phyloP scores from a whole-genome alignment of 2,329 filamentous ascomycete species.

The Talaromyces rugulosus region DNA sequence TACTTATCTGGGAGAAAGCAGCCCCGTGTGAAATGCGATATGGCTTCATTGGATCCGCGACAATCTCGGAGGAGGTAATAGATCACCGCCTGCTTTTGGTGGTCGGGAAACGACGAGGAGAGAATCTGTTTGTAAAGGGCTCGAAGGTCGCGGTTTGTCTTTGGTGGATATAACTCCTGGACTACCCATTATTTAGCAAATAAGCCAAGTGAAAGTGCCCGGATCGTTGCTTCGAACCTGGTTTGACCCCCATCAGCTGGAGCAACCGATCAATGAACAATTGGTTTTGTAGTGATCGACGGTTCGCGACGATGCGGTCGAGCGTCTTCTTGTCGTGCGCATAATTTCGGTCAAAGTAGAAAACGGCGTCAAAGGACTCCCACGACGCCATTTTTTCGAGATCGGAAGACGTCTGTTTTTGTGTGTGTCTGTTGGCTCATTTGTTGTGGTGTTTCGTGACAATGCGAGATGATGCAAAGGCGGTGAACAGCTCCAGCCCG shows the following conservation, averaged over 20 bases:
- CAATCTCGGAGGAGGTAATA: slow-evolving; percentile 81
- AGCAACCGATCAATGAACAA: slow-evolving; percentile 79
- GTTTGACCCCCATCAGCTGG: slow-evolving; percentile 63
- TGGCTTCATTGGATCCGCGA: slow-evolving; percentile 49
- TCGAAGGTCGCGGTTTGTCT: slow-evolving; percentile 62
- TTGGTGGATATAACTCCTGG: slow-evolving; percentile 69
- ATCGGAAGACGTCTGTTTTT: neutral
- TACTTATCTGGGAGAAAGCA: slow-evolving; percentile 71
- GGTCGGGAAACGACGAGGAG: slow-evolving; percentile 59
- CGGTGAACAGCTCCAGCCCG: slow-evolving; percentile 6
- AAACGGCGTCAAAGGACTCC: slow-evolving; percentile 64
- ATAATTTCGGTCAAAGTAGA: slow-evolving; percentile 56
- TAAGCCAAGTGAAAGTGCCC: slow-evolving; percentile 11
- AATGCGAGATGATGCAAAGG: slow-evolving; percentile 12
- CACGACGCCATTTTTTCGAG: slow-evolving; percentile 41
- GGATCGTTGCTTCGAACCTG: slow-evolving; percentile 48
- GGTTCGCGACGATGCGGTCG: slow-evolving; percentile 61
- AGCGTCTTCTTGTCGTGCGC: slow-evolving; percentile 59
- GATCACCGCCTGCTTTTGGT: slow-evolving; percentile 77
- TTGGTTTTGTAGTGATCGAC: slow-evolving; percentile 63
- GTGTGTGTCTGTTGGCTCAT: neutral
- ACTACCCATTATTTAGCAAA: slow-evolving; percentile 26
- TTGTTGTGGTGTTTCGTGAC: neutral
- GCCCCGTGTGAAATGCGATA: slow-evolving; percentile 56
- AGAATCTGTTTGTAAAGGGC: slow-evolving; percentile 68